phyloP scores from a whole-genome alignment of 306 rosid genomes.

The Quercus agrifolia region DNA sequence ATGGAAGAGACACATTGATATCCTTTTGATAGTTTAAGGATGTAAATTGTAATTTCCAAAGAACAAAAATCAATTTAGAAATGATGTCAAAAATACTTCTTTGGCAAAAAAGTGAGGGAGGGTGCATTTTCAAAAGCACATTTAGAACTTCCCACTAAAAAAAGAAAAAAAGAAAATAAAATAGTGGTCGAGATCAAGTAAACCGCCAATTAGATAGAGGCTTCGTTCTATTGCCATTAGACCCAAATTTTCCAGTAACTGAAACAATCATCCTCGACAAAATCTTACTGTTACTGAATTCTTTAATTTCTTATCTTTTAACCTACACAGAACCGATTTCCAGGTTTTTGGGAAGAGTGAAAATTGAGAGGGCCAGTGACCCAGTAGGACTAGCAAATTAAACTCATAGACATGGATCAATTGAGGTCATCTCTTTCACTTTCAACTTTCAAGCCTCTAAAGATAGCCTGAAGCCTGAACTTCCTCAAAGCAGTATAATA shows the following conservation, averaged over 20 bases:
- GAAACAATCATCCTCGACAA: not conserved
- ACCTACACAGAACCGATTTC: not conserved
- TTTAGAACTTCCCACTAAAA: too few relatives aligned
- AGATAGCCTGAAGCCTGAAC: not conserved
- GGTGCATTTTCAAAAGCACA: too few relatives aligned
- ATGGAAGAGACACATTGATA: too few relatives aligned
- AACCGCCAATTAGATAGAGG: not conserved
- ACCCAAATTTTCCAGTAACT: not conserved
- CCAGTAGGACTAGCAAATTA: not conserved
- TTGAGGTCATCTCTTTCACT: not conserved
- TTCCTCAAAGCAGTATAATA: not conserved
- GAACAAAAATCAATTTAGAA: too few relatives aligned
- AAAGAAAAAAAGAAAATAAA: too few relatives aligned
- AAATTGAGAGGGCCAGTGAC: not conserved
- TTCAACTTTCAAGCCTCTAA: not conserved
- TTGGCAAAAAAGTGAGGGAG: too few relatives aligned
- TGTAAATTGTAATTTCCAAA: too few relatives aligned
- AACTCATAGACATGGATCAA: not conserved
- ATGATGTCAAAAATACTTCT: too few relatives aligned
- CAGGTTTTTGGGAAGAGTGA: not conserved
- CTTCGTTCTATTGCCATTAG: not conserved
- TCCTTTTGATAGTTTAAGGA: too few relatives aligned
- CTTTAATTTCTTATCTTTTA: not conserved
- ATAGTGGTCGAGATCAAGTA: not conserved
- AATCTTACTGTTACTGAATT: not conserved